Evolutionary conservation across 805 yeast species (phyloP).

Genomic region (Ogataea nakhonphanomensis): DNA sequence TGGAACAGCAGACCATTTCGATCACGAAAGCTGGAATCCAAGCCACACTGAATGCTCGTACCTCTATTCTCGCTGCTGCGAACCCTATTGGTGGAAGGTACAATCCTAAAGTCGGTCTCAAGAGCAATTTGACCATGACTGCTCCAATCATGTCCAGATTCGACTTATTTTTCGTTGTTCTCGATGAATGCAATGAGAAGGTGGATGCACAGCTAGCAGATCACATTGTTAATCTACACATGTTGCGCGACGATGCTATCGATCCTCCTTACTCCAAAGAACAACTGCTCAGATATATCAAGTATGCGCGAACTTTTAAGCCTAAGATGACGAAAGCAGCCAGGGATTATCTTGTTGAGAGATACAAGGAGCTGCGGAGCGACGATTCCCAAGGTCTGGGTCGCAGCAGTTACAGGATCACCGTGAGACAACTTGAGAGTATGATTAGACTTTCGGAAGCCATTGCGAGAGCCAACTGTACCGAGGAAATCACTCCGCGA

Average conservation of each 20-base stretch:
- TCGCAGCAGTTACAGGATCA: conserved; percentile 84
- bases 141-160: conserved; percentile 99
- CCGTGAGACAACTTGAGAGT: conserved; percentile 94
- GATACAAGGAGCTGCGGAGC: conserved; percentile 80
- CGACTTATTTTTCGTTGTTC: conserved; percentile 88
- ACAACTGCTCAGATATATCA: conserved; percentile 82
- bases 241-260: conserved; percentile 86
- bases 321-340: conserved; percentile 85
- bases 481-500: conserved; percentile 75
- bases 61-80: conserved; percentile 97
- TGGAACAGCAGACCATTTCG: conserved; percentile 99
- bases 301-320: conserved; percentile 88
- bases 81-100: conserved; percentile 97
- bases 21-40: conserved; percentile 99
- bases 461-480: conserved; percentile 94
- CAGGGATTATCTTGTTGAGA: conserved; percentile 66
- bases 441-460: conserved; percentile 93
- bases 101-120: conserved; percentile 76
- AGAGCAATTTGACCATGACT: conserved; percentile 89
- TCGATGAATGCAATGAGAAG: conserved; percentile 91
- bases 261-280: conserved; percentile 86
- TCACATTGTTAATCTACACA: conserved; percentile 90
- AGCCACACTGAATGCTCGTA: conserved; percentile 94
- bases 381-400: conserved; percentile 90
- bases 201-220: conserved; percentile 87